These are phyloP conservation scores for Trichoderma virens DNA, from an alignment of 495 filamentous ascomycete genomes.

Conservation along the genomic window DNA sequence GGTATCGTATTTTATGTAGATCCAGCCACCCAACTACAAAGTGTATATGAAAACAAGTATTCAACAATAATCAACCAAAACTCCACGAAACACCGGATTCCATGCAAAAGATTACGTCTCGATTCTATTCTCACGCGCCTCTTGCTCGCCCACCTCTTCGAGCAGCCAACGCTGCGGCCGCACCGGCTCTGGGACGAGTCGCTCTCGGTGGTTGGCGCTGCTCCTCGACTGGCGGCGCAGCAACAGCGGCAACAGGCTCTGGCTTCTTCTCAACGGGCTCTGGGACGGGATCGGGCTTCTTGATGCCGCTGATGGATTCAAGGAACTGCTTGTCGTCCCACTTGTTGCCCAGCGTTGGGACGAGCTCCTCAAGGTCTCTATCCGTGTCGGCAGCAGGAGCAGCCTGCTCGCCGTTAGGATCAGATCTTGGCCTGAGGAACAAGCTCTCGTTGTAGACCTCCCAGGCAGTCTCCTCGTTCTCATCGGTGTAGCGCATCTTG, in stretches of 20 bases:
- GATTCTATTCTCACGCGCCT: not conserved
- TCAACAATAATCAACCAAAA: not conserved
- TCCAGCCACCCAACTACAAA: no score
- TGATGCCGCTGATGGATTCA: conserved; percentile 29
- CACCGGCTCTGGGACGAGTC: conserved; percentile 5
- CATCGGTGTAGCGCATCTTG: conserved; percentile 35
- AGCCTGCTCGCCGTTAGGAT: not conserved
- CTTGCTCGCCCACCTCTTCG: conserved; percentile 1
- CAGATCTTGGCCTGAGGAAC: conserved; percentile 18
- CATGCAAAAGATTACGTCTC: not conserved
- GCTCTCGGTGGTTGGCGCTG: conserved; percentile 10
- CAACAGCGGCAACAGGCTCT: conserved; percentile 13
- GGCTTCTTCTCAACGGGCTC: conserved; percentile 11
- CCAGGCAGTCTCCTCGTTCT: conserved; percentile 37
- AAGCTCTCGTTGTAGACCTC: conserved; percentile 33
- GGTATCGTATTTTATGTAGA: no score
- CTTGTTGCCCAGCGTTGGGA: conserved; percentile 23
- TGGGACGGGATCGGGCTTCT: not conserved
- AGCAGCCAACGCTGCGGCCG: not conserved
- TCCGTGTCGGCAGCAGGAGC: not conserved
- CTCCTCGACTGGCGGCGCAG: not conserved
- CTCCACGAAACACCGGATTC: conserved; percentile 1
- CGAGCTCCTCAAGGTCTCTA: conserved; percentile 21
- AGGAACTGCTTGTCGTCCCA: conserved; percentile 35
- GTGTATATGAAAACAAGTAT: no score